Conservation (phyloP, 257 asterid species). For the Cynanchum wilfordii region DNA sequence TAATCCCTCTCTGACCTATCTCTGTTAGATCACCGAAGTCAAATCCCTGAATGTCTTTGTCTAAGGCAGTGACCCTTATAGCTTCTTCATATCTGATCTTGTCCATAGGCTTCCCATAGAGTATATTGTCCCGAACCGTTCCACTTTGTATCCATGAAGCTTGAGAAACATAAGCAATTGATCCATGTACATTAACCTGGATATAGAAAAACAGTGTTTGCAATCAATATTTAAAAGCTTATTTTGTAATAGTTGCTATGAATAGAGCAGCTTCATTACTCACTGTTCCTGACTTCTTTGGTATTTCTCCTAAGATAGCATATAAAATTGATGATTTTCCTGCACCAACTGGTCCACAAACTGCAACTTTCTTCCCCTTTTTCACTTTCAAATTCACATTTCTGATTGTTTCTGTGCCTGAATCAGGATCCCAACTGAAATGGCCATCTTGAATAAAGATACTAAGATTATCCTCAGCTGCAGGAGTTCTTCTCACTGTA, state of each 20-base stretch:
- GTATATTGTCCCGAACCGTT: slow-evolving; percentile 61
- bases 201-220: slow-evolving; percentile 7
- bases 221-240: not conserved
- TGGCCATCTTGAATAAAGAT: slow-evolving; percentile 36
- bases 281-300: slow-evolving; percentile 58
- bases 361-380: slow-evolving; percentile 53
- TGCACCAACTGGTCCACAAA: slow-evolving; percentile 75
- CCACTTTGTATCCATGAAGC: slow-evolving; percentile 84
- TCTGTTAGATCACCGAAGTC: slow-evolving; percentile 71
- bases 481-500: not conserved
- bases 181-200: slow-evolving; percentile 56
- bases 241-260: not conserved
- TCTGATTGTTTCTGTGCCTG: slow-evolving; percentile 26
- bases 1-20: slow-evolving; percentile 82
- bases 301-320: slow-evolving; percentile 69
- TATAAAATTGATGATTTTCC: slow-evolving; percentile 68
- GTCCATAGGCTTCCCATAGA: slow-evolving; percentile 66
- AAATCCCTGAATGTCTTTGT: slow-evolving; percentile 63
- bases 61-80: slow-evolving; percentile 50
- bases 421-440: slow-evolving; percentile 58
- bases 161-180: slow-evolving; percentile 77
- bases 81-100: slow-evolving; percentile 45
- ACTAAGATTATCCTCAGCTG: slow-evolving; percentile 13
- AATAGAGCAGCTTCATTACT: slow-evolving; percentile 18
- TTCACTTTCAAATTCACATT: slow-evolving; percentile 30